These are phyloP conservation scores for Nakazawaea populi DNA, from an alignment of 805 yeast species.

Conservation along the genomic window DNA sequence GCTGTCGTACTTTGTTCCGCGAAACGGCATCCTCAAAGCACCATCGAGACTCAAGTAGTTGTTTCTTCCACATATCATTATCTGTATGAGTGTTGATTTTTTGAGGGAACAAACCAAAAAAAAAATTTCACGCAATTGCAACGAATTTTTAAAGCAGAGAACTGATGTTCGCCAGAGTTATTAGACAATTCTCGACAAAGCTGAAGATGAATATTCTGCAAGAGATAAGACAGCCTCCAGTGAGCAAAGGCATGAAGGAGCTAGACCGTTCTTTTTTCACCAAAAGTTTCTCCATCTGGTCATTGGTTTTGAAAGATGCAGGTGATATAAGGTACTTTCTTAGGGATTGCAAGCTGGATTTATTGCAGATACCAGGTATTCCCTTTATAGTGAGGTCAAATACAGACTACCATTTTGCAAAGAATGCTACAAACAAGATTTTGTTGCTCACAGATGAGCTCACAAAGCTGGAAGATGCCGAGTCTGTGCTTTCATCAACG, in stretches of 20 bases:
- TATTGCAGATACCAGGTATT: conserved; percentile 65
- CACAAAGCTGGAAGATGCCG: conserved; percentile 29
- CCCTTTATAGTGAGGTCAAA: conserved; percentile 47
- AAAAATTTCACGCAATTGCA: neutral
- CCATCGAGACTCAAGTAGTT: neutral
- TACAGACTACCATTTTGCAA: conserved; percentile 11
- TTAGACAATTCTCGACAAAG: neutral
- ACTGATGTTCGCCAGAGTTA: neutral
- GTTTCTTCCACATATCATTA: conserved; percentile 6
- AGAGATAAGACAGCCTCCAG: conserved; percentile 54
- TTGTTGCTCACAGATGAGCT: conserved; percentile 54
- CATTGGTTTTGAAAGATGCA: conserved; percentile 68
- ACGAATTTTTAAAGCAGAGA: neutral
- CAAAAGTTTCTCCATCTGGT: conserved; percentile 52
- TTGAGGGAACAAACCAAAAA: neutral
- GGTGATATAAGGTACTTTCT: conserved; percentile 53
- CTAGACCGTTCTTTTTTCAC: conserved; percentile 65
- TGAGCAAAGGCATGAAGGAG: conserved; percentile 54
- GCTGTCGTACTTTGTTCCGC: neutral
- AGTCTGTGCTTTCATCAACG: conserved; percentile 29
- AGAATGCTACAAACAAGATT: conserved; percentile 40
- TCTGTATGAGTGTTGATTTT: neutral
- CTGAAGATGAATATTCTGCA: conserved; percentile 2
- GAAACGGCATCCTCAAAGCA: conserved; percentile 1
- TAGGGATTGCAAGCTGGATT: conserved; percentile 50